Conservation (phyloP, 1,139 yeast species). For the Blastobotrys illinoisensis region DNA sequence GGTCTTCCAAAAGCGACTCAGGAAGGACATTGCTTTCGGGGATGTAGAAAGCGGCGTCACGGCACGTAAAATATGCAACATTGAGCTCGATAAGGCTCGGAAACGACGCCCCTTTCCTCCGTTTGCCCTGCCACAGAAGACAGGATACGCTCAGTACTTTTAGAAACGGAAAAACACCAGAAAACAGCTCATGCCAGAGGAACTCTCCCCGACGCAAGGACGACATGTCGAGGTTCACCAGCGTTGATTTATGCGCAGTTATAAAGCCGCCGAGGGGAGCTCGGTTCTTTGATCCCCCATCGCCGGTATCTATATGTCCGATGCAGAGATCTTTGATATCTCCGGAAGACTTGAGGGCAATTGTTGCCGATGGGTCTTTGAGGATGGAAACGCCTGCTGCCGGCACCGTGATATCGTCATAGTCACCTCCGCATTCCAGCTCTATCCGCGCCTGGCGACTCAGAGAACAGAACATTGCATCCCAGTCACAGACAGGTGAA, state of each 20-base stretch:
- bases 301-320: neutral
- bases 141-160: neutral
- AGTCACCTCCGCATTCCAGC: neutral
- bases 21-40: neutral
- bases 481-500: neutral
- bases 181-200: neutral
- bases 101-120: neutral
- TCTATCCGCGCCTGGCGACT: neutral
- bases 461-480: neutral
- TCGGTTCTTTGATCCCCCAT: neutral
- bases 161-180: neutral
- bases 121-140: neutral
- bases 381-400: neutral
- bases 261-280: neutral
- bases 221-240: neutral
- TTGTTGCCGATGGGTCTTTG: neutral
- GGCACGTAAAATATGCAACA: neutral
- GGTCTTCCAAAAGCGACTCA: neutral
- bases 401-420: neutral
- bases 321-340: neutral
- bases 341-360: neutral
- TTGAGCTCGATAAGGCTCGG: neutral
- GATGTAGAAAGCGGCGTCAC: neutral
- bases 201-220: neutral
- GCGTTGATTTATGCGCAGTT: neutral